phyloP scores from a whole-genome alignment of 352 stramenopile species.

The Phytophthora rubi region DNA sequence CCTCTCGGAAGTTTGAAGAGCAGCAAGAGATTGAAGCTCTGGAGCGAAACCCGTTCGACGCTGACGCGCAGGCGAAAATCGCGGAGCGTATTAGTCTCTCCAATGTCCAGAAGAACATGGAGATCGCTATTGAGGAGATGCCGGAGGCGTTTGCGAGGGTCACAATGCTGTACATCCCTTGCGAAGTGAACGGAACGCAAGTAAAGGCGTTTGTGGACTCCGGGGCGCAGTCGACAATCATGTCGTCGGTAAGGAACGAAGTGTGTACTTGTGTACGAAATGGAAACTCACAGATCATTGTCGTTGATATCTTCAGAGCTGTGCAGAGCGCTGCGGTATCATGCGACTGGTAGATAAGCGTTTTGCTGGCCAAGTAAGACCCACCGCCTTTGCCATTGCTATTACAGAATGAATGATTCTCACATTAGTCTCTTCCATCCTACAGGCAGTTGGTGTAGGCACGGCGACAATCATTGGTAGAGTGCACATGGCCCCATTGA shows the following conservation, averaged over 20 bases:
- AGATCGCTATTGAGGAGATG: constrained; percentile 91
- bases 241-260: constrained; percentile 74
- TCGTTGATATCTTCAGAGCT: constrained; percentile 52
- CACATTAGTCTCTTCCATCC: constrained; percentile 4
- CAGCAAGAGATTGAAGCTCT: constrained; percentile 74
- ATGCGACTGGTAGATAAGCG: constrained; percentile 90
- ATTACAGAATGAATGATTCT: constrained; percentile 25
- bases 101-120: constrained; percentile 91
- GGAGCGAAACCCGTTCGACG: constrained; percentile 81
- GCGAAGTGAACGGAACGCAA: constrained; percentile 79
- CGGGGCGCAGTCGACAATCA: constrained; percentile 92
- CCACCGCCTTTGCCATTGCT: neutral
- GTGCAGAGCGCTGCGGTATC: constrained; percentile 91
- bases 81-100: constrained; percentile 83
- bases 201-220: constrained; percentile 94
- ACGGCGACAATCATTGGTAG: constrained; percentile 97
- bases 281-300: neutral
- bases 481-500: constrained; percentile 93
- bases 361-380: constrained; percentile 87
- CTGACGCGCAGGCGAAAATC: constrained; percentile 78
- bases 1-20: constrained; percentile 80
- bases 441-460: constrained; percentile 94
- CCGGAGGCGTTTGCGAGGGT: constrained; percentile 86
- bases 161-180: constrained; percentile 91
- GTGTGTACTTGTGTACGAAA: neutral